A percentile compares a stretch with the other conserved stretches of the same genome.
These are phyloP conservation scores for Lactifluus hygrophoroides DNA, from an alignment of 768 basidiomycete species.

Conservation along the genomic window DNA sequence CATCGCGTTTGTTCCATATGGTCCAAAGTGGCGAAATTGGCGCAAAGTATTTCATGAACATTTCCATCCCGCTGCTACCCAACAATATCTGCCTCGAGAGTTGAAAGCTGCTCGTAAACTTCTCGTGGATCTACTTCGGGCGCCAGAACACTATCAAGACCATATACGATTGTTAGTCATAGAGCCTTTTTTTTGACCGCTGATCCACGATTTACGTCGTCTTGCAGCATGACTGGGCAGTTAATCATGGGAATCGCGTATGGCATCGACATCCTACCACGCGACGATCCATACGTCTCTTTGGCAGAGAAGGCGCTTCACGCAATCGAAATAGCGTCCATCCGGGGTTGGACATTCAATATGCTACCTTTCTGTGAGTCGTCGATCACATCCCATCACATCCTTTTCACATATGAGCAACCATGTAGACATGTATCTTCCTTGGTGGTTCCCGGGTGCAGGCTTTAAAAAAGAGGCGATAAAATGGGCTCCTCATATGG, in stretches of 20 bases:
- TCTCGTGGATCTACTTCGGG: conserved; percentile 10
- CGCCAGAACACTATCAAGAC: conserved; percentile 9
- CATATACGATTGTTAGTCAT: conserved; percentile 11
- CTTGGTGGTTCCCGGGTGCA: conserved; percentile 25
- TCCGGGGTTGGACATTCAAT: conserved; percentile 16
- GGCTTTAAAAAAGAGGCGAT: conserved; percentile 22
- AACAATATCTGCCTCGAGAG: conserved; percentile 11
- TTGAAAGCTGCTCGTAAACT: conserved; percentile 13
- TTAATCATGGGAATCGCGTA: conserved; percentile 22
- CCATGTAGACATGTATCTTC: conserved; percentile 20
- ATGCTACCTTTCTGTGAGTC: conserved; percentile 18
- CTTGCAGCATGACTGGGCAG: conserved; percentile 13
- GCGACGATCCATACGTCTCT: conserved; percentile 18
- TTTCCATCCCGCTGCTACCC: conserved; percentile 6
- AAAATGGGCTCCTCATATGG: conserved; percentile 18
- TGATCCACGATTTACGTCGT: conserved; percentile 6
- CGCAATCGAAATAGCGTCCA: conserved; percentile 10
- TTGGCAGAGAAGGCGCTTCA: conserved; percentile 19
- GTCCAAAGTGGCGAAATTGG: conserved; percentile 9
- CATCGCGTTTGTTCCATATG: conserved; percentile 14
- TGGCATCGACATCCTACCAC: conserved; percentile 18
- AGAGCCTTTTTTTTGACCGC: neutral
- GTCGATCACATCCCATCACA: neutral
- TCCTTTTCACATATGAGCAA: neutral
- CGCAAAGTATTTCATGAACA: conserved; percentile 15